Evolutionary conservation across 345 rosid genomes (phyloP).

Genomic region (Dipteronia dyeriana): DNA sequence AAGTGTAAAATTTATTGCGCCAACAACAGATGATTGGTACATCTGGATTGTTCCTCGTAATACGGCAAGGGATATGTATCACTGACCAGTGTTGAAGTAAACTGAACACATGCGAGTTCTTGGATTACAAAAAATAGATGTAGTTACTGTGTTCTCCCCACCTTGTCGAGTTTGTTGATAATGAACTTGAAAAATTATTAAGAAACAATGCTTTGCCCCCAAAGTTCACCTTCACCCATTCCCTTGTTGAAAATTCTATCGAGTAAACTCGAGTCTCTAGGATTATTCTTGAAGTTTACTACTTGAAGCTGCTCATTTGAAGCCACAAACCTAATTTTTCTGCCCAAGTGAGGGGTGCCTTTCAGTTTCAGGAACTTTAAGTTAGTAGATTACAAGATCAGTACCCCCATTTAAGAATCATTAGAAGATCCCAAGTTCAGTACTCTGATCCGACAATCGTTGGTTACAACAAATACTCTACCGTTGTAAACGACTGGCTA

Average conservation of each 20-base stretch:
- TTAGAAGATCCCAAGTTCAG: not conserved
- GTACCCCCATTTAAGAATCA: too few species aligned
- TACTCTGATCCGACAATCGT: not conserved
- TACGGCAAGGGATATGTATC: too few species aligned
- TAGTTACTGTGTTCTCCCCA: too few species aligned
- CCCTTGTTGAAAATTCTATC: not conserved
- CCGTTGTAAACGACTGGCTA: too few species aligned
- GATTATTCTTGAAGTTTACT: not conserved
- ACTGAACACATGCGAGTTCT: too few species aligned
- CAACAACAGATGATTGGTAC: too few species aligned
- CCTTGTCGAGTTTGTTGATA: too few species aligned
- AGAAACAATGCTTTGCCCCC: not conserved
- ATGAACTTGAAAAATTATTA: not conserved
- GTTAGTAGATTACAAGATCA: not conserved
- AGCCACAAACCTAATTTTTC: not conserved
- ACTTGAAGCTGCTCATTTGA: not conserved
- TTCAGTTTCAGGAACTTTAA: not conserved
- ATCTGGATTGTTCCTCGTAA: too few species aligned
- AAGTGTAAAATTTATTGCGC: too few species aligned
- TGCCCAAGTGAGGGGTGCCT: not conserved
- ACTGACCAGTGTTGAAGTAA: too few species aligned
- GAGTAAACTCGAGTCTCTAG: not conserved
- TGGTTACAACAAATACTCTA: not conserved
- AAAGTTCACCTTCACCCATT: conserved; percentile 12
- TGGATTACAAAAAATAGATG: too few species aligned